Conservation (phyloP, 805 yeast genomes). For the Myxozyma kluyveri region DNA sequence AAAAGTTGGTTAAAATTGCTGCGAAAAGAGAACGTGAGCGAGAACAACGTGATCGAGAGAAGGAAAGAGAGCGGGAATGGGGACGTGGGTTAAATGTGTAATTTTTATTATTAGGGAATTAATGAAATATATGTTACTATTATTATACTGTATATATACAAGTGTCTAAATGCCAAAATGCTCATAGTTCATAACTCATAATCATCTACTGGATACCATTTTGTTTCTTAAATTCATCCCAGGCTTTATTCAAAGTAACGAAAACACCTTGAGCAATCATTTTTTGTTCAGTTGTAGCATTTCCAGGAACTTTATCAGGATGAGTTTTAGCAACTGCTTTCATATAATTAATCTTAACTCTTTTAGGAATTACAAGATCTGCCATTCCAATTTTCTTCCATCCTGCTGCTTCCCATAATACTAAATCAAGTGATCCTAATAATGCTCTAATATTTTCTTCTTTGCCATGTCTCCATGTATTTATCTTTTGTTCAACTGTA, state of each 20-base stretch:
- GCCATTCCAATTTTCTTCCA: slow-evolving; percentile 67
- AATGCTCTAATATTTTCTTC: slow-evolving; percentile 78
- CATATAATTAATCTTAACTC: slow-evolving; percentile 81
- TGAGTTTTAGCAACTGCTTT: slow-evolving; percentile 75
- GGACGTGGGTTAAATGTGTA: too few relatives aligned
- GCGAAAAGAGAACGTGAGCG: slow-evolving; percentile 7
- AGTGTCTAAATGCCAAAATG: too few relatives aligned
- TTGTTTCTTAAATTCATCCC: slow-evolving; percentile 75
- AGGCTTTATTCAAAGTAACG: slow-evolving; percentile 76
- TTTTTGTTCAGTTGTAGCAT: slow-evolving; percentile 62
- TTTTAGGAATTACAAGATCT: slow-evolving; percentile 83
- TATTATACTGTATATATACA: too few relatives aligned
- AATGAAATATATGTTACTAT: not conserved
- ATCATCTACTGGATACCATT: slow-evolving; percentile 44
- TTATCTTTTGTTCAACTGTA: slow-evolving; percentile 52
- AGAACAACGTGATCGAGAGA: not conserved
- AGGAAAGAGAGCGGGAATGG: not conserved
- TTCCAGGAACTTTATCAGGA: slow-evolving; percentile 74
- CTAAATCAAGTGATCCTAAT: slow-evolving; percentile 61
- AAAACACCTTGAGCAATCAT: slow-evolving; percentile 87
- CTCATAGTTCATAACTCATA: too few relatives aligned
- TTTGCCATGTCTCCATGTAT: slow-evolving; percentile 69
- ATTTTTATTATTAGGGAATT: too few relatives aligned
- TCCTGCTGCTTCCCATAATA: slow-evolving; percentile 63
- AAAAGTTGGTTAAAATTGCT: slow-evolving; percentile 16